Base-by-base conservation (phyloP, 495 filamentous ascomycete genomes). In the Penicillium robsamsonii region DNA sequence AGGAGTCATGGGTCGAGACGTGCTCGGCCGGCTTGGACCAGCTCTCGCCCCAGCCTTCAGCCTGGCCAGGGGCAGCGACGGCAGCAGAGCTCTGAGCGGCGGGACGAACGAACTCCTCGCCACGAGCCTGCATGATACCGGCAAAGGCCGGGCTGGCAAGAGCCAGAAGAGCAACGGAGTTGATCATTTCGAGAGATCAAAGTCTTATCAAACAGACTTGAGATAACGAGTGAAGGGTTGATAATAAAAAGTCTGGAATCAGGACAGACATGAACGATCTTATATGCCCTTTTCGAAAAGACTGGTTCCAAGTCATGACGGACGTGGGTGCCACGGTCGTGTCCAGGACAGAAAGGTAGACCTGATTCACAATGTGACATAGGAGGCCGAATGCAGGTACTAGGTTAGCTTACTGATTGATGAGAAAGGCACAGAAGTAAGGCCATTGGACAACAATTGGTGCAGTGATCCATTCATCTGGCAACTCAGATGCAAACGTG, bases 141-240 rank as follows among this genome's bases (percentile, higher is more conserved):
- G 72, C 75, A 33, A 78, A 63, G 35, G 72, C 72, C 33, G 74
- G 73, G 63, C 63, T 67, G 53, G 72, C 66, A 62, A 78, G 64
- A 43, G 70, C 72, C 65, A 78, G 56, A 50, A 78, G 56, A 58
- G 75, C 69, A 64, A 74, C 37, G 59, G 67, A 65, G 53, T 72
- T 70, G 53, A 76, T 66, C 75, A 78, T 78, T 61, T 73, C 57
- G 72, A 66, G 59, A 62, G 48, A 62, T 63, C 56, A 49, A 55
- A 64, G 58, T 41, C 40, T 67, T 56, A 46, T 35, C 37, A 57
- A 56, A 45, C 31, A 51, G 56, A 58, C 63, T 59, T 64, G 63
- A 49, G 54, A 53, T 62, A 76, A 76, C 73, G 73, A 75, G 56
- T 67, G 73, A 72, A 73, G 57, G 58, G 45, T 54, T 55, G 50